These are phyloP conservation scores for Eucommia ulmoides DNA, from an alignment of 257 asterid genomes.

Conservation along the genomic window DNA sequence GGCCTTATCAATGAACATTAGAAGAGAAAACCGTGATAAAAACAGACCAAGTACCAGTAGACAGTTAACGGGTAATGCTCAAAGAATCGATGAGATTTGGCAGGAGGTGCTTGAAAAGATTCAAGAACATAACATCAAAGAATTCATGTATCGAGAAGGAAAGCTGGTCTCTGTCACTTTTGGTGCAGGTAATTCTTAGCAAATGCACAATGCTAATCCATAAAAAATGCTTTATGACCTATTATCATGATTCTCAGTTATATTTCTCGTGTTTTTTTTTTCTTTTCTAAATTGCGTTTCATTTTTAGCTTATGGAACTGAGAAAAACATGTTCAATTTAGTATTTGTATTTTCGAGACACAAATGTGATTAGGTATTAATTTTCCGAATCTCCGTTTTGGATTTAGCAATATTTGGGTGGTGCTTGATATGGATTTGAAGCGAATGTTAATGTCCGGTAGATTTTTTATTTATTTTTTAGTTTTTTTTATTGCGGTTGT, in stretches of 20 bases:
- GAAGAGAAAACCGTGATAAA: conserved; percentile 23
- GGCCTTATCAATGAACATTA: conserved; percentile 13
- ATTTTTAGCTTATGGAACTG: neutral
- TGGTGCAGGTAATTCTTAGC: conserved; percentile 78
- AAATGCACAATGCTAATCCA: neutral
- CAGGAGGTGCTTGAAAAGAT: conserved; percentile 60
- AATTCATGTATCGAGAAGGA: conserved; percentile 77
- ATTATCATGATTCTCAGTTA: neutral
- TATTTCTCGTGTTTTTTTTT: neutral
- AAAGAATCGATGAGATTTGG: conserved; percentile 61
- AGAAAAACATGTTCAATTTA: neutral
- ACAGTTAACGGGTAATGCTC: conserved; percentile 20
- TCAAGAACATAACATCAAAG: conserved; percentile 43
- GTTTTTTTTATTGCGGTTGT: too few relatives aligned
- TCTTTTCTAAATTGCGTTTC: neutral
- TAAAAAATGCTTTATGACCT: neutral
- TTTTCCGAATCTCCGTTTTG: too few relatives aligned
- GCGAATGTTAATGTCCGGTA: too few relatives aligned
- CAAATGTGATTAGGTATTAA: neutral
- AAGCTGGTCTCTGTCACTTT: conserved; percentile 64
- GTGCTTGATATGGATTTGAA: too few relatives aligned
- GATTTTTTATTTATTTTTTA: too few relatives aligned
- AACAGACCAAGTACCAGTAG: conserved; percentile 26
- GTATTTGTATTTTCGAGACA: neutral
- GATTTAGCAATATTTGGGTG: too few relatives aligned